Conservation (phyloP, 768 basidiomycete genomes). For the Auricularia sp. region DNA sequence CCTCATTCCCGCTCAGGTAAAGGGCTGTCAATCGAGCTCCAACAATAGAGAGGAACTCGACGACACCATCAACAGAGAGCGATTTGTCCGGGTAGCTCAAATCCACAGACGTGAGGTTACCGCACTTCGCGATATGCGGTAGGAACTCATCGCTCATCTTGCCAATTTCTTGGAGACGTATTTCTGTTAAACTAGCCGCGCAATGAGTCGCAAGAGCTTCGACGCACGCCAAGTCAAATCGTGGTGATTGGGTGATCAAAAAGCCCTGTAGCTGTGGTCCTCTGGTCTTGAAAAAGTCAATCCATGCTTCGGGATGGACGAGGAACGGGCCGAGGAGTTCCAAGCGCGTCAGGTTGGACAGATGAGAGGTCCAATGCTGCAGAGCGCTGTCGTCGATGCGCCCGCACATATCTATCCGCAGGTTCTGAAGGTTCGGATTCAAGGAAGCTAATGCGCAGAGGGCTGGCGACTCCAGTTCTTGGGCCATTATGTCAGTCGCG, state of each 20-base stretch:
- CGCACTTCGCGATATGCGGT: slow-evolving; percentile 36
- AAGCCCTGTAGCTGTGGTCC: slow-evolving; percentile 54
- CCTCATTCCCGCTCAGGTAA: slow-evolving; percentile 59
- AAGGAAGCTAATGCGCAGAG: slow-evolving; percentile 63
- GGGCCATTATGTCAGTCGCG: background rate
- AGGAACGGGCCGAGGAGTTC: slow-evolving; percentile 85
- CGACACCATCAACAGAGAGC: slow-evolving; percentile 45
- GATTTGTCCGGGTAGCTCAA: slow-evolving; percentile 26
- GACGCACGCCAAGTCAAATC: slow-evolving; percentile 68
- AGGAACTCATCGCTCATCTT: slow-evolving; percentile 58
- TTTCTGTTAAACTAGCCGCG: slow-evolving; percentile 46
- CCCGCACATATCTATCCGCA: slow-evolving; percentile 83
- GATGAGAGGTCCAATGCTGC: slow-evolving; percentile 43
- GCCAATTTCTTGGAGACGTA: slow-evolving; percentile 74
- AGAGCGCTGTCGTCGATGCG: slow-evolving; percentile 58
- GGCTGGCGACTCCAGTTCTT: slow-evolving; percentile 61
- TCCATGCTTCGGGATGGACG: slow-evolving; percentile 65
- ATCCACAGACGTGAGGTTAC: slow-evolving; percentile 25
- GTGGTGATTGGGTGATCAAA: slow-evolving; percentile 74
- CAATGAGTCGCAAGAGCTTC: slow-evolving; percentile 42
- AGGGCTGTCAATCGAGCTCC: slow-evolving; percentile 50
- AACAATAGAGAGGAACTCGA: slow-evolving; percentile 42
- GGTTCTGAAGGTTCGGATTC: slow-evolving; percentile 70
- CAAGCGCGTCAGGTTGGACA: slow-evolving; percentile 58
- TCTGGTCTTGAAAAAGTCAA: slow-evolving; percentile 55